phyloP scores from a whole-genome alignment of 768 basidiomycete genomes.

The Suillus bovinus region DNA sequence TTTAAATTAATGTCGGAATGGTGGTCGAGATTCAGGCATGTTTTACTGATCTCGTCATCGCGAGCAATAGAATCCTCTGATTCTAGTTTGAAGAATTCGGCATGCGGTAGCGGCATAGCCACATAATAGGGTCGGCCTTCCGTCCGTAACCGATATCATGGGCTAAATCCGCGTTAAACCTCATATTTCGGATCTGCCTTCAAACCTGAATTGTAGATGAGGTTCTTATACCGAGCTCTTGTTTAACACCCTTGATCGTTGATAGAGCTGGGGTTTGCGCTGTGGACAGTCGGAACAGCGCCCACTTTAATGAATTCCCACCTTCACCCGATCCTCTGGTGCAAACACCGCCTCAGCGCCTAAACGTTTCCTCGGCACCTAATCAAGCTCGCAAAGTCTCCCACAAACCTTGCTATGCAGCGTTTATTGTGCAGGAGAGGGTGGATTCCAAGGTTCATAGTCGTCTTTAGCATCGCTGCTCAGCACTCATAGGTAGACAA shows the following conservation, averaged over 20 bases:
- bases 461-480: background rate
- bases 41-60: background rate
- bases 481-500: background rate
- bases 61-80: background rate
- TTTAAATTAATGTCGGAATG: slow-evolving; percentile 28
- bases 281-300: background rate
- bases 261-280: background rate
- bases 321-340: background rate
- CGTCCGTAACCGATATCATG: background rate
- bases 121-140: background rate
- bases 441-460: too few species aligned
- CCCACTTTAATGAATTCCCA: background rate
- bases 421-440: background rate
- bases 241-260: background rate
- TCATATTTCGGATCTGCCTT: background rate
- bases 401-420: background rate
- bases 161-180: background rate
- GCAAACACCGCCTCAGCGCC: background rate
- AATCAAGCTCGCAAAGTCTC: background rate
- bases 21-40: slow-evolving; percentile 12
- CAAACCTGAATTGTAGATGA: background rate
- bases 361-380: background rate
- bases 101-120: background rate
- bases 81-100: slow-evolving; percentile 2
- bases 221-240: too few species aligned